Conservation (phyloP, 768 basidiomycete genomes). For the Psilocybe cyanescens region DNA sequence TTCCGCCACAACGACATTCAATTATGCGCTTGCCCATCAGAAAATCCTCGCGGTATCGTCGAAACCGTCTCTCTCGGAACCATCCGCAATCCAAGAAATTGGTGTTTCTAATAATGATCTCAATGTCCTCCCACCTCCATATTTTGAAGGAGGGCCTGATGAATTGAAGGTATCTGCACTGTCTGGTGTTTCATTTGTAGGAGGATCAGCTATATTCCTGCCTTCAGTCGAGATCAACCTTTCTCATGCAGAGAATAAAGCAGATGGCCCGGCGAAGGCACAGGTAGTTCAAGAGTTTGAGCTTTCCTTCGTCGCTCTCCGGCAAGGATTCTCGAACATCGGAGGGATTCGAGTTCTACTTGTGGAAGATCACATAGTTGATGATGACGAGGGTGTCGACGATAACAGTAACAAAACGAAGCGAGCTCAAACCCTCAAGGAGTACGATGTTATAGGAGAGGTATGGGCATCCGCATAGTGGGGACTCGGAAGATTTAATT, state of each 20-base stretch:
- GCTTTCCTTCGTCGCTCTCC: constrained; percentile 61
- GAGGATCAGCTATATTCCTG: constrained; percentile 53
- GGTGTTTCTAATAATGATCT: constrained; percentile 6
- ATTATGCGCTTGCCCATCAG: constrained; percentile 55
- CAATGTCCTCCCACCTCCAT: constrained; percentile 45
- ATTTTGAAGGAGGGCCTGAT: constrained; percentile 41
- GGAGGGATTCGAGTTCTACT: constrained; percentile 78
- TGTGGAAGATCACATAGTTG: constrained; percentile 54
- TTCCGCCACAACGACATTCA: constrained; percentile 49
- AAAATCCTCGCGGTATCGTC: constrained; percentile 47
- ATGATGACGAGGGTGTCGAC: constrained; percentile 30
- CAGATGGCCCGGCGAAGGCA: constrained; percentile 29
- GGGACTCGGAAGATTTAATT: not conserved
- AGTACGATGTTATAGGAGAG: constrained; percentile 75
- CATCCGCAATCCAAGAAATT: constrained; percentile 10
- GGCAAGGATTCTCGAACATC: constrained; percentile 60
- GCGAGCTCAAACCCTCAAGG: constrained; percentile 59
- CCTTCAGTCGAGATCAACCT: constrained; percentile 43
- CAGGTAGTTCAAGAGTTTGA: constrained; percentile 61
- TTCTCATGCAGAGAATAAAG: constrained; percentile 14
- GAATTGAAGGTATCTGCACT: constrained; percentile 34
- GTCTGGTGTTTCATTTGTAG: constrained; percentile 46
- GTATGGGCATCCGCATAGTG: constrained; percentile 49
- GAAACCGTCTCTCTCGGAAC: constrained; percentile 25
- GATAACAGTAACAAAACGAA: constrained; percentile 25